A percentile compares a stretch with the other conserved stretches of the same genome.
Conservation (phyloP, 345 rosid genomes). For the Euphorbia pulcherrima region DNA sequence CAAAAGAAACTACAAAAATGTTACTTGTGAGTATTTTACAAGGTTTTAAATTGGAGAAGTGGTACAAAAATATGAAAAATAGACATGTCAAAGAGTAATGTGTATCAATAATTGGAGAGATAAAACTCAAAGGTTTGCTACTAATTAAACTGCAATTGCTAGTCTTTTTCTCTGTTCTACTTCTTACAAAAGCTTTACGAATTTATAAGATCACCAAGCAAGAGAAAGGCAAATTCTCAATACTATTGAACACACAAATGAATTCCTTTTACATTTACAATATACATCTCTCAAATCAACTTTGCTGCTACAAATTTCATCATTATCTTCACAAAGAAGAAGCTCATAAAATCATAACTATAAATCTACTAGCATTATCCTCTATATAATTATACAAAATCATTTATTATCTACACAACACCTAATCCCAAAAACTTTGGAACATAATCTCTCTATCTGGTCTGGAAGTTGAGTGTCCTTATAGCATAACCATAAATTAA, state of each 20-base stretch:
- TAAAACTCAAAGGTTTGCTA: constrained; percentile 11
- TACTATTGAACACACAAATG: no score
- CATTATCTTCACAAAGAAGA: background rate
- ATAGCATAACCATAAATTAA: constrained; percentile 25
- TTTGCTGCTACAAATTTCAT: background rate
- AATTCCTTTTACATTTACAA: background rate
- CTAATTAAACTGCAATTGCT: constrained; percentile 17
- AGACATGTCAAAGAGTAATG: no score
- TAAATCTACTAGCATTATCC: background rate
- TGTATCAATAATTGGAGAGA: background rate
- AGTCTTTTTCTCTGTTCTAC: constrained; percentile 20
- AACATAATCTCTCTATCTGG: constrained; percentile 11
- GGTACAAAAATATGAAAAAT: no score
- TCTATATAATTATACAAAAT: background rate
- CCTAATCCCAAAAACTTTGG: background rate
- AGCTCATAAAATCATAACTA: no score
- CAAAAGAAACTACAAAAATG: no score
- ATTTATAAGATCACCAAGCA: no score
- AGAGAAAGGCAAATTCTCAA: no score
- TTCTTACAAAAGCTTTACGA: constrained; percentile 32
- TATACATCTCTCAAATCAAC: background rate
- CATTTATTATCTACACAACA: background rate
- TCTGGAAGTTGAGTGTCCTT: constrained; percentile 31
- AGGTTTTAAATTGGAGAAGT: no score
- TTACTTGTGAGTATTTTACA: no score